A percentile compares a stretch with the other conserved stretches of the same genome.
Conservation (phyloP, 257 asterid species). For the Solanum raphanifolium region DNA sequence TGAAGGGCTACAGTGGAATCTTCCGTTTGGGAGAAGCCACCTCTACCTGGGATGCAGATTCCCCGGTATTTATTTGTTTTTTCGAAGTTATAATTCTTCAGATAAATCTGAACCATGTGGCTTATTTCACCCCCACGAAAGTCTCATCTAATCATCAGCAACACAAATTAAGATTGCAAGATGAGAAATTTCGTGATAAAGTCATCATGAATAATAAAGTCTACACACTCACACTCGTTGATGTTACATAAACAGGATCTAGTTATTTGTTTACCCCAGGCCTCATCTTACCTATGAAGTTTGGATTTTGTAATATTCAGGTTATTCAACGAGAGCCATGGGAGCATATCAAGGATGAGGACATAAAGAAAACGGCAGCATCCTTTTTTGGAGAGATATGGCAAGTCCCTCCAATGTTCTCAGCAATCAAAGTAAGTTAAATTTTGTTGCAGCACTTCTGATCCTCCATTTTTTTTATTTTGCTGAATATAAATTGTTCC, state of each 20-base stretch:
- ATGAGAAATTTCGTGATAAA: not conserved
- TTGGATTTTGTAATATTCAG: constrained; percentile 21
- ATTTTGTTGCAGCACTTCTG: not conserved
- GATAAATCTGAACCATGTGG: not conserved
- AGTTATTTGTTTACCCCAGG: not conserved
- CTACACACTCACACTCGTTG: not conserved
- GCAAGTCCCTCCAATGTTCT: constrained; percentile 99
- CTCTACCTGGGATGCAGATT: constrained; percentile 98
- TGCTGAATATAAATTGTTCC: not conserved
- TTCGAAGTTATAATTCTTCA: not conserved
- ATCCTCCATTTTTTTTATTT: not conserved
- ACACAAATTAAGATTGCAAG: not conserved
- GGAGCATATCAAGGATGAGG: constrained; percentile 84
- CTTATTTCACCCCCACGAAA: not conserved
- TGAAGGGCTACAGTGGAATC: constrained; percentile 90
- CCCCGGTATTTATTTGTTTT: constrained; percentile 55
- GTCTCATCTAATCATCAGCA: not conserved
- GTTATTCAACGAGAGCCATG: constrained; percentile 88
- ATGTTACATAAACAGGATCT: not conserved
- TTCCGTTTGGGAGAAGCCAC: constrained; percentile 98
- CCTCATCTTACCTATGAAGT: not conserved
- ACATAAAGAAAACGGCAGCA: constrained; percentile 72
- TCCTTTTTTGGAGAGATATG: constrained; percentile 85
- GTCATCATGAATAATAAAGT: not conserved
- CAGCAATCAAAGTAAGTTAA: constrained; percentile 86